Evolutionary conservation across 2,329 filamentous ascomycete genomes (phyloP).

Genomic region (Fusarium illudens): DNA sequence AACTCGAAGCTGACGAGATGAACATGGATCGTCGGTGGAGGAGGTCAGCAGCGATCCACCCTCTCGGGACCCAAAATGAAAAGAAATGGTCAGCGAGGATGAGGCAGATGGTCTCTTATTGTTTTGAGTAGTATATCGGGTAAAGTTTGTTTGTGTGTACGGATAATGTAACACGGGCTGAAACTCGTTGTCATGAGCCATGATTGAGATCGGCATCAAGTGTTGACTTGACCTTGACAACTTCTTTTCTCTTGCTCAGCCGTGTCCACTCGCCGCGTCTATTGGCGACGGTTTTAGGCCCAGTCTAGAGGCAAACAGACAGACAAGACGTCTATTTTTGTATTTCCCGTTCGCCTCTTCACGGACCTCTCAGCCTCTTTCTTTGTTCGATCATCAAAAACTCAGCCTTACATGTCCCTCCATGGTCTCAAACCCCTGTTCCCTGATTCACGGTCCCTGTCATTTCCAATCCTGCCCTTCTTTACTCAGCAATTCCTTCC

Average conservation of each 20-base stretch:
- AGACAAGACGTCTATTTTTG: not conserved
- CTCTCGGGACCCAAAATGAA: constrained; percentile 11
- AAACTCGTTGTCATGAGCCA: not conserved
- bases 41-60: constrained; percentile 25
- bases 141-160: not conserved
- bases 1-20: not conserved
- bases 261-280: not conserved
- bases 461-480: not conserved
- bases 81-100: not conserved
- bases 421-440: constrained; percentile 7
- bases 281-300: not conserved
- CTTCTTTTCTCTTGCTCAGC: not conserved
- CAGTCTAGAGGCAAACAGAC: not conserved
- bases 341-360: not conserved
- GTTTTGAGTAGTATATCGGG: not conserved
- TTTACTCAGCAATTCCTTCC: constrained; percentile 18
- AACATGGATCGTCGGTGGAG: constrained; percentile 16
- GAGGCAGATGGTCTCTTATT: not conserved
- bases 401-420: constrained; percentile 31
- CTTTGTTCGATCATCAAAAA: not conserved
- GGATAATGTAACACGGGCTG: not conserved
- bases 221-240: not conserved
- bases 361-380: not conserved
- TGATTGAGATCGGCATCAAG: not conserved
- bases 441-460: constrained; percentile 6